Evolutionary conservation across 768 basidiomycete genomes (phyloP), one percentile per base, ranked within the genome.

Genomic region (Calocera cornea): DNA sequence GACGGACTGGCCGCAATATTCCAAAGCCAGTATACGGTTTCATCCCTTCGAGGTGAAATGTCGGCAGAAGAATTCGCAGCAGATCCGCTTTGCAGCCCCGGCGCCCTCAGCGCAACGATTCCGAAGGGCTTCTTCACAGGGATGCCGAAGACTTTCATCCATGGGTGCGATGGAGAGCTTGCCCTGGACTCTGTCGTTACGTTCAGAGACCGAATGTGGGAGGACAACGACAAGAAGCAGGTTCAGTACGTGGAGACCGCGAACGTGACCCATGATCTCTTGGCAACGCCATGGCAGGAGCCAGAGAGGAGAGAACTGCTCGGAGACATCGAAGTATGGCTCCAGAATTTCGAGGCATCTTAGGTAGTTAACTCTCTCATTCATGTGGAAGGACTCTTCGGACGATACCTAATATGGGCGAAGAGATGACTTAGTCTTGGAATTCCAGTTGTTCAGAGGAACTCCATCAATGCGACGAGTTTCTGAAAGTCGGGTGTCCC

Each of bases 161-260:
- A 74, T 36, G 72, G 68, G 5, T 75, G 76, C 12, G 73, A 72
- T 2, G 75, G 70, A 17, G 77, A 77, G 49, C 68, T 72, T 71
- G 70, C 69, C 7, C 63, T 74, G 16, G 77, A 78, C 64, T 40
- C 63, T n/a, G 72, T 75, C 67, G 64, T 65, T 16, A 74, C 72
- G 0, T 64, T 77, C 34, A 65, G 70, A 22, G 69, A 73, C 22
- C 69, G 74, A 36, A 68, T 79, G 38, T 41, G 41, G 7, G 70
- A 27, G 40, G 78, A 77, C 67, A 71, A 68, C n/a, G 75, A 72
- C 14, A 41, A 67, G 2, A 50, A 66, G 7, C 66, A 60, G 64
- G 71, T 76, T 16, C 54, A 11, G 12, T 75, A 75, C 63, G 50
- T 33, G 1, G 75, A 74, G 50, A 65, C 66, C 10, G 33, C 44